phyloP scores from a whole-genome alignment of 352 stramenopile species.

The Pythium monospermum region DNA sequence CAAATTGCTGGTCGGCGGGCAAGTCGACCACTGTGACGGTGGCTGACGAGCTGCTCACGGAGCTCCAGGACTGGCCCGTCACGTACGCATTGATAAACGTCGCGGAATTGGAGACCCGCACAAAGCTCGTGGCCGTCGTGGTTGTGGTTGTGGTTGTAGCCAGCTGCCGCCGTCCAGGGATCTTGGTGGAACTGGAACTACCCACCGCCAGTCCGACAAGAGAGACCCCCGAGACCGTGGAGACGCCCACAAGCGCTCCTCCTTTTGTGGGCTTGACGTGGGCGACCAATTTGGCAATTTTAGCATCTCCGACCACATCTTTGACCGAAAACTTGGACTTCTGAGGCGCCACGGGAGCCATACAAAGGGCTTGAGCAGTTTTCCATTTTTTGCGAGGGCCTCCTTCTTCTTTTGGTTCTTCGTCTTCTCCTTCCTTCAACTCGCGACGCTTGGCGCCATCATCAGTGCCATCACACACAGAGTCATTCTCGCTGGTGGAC shows the following conservation, averaged over 20 bases:
- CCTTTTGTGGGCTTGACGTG: background rate
- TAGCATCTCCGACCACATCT: conserved; percentile 6
- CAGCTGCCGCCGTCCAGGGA: background rate
- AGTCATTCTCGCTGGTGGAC: background rate
- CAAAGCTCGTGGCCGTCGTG: conserved; percentile 12
- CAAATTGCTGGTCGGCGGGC: conserved; percentile 11
- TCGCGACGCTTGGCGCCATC: background rate
- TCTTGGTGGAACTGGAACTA: background rate
- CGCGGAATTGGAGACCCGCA: conserved; percentile 22
- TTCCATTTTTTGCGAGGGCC: conserved; percentile 4
- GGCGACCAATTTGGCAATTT: background rate
- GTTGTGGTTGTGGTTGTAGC: background rate
- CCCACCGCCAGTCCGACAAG: conserved; percentile 16
- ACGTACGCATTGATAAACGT: conserved; percentile 31
- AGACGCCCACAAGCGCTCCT: conserved; percentile 8
- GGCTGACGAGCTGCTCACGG: background rate
- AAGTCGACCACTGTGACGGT: conserved; percentile 2
- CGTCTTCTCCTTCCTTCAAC: no score
- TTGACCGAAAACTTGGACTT: background rate
- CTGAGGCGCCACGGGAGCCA: background rate
- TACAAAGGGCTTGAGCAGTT: background rate
- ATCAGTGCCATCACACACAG: background rate
- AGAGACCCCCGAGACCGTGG: background rate
- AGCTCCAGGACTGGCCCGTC: conserved; percentile 17
- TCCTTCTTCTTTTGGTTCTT: no score